These are phyloP conservation scores for Pichia californica DNA, from an alignment of 805 yeast genomes.

Conservation along the genomic window DNA sequence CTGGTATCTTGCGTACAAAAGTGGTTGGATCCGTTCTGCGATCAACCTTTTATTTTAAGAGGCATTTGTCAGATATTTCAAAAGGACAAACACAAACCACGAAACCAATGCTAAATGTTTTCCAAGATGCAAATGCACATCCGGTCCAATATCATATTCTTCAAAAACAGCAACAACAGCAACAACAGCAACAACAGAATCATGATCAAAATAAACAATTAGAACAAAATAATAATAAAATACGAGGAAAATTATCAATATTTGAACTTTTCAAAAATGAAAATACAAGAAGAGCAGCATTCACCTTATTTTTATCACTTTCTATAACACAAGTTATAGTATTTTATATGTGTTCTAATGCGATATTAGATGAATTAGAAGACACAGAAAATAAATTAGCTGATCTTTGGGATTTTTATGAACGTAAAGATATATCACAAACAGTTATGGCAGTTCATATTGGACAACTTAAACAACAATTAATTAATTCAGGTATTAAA, in stretches of 20 bases:
- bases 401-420: constrained; percentile 10
- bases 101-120: constrained; percentile 5
- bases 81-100: not conserved
- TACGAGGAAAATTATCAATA: not conserved
- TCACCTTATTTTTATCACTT: not conserved
- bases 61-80: not conserved
- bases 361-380: constrained; percentile 2
- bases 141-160: constrained; percentile 5
- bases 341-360: not conserved
- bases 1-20: too few relatives aligned
- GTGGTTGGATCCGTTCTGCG: too few relatives aligned
- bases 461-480: constrained; percentile 16
- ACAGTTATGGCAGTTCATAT: constrained; percentile 21
- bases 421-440: constrained; percentile 18
- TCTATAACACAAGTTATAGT: not conserved
- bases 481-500: constrained; percentile 12
- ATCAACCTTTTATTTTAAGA: not conserved
- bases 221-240: too few relatives aligned
- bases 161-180: not conserved
- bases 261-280: constrained; percentile 5
- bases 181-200: not conserved
- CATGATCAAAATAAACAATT: not conserved
- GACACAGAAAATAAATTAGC: constrained; percentile 8
- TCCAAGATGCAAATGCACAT: constrained; percentile 7
- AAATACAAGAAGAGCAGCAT: constrained; percentile 1